These are phyloP conservation scores for Colletotrichum cereale DNA, from an alignment of 2,329 filamentous ascomycete genomes.

Conservation along the genomic window DNA sequence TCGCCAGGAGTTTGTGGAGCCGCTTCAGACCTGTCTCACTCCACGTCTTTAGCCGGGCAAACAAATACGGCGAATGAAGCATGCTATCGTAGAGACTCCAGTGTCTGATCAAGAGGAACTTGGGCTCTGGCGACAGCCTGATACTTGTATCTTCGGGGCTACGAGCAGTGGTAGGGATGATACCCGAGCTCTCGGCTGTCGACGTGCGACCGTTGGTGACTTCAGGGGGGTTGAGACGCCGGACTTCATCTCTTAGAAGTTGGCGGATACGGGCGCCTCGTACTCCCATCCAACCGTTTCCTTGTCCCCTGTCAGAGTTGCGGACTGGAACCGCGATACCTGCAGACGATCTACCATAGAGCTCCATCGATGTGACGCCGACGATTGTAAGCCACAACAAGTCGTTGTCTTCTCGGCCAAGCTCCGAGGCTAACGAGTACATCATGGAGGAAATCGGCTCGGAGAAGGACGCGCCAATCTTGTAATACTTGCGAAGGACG, in stretches of 20 bases:
- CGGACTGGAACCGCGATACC: constrained; percentile 76
- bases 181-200: constrained; percentile 77
- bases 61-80: constrained; percentile 96
- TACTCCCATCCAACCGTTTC: constrained; percentile 83
- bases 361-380: constrained; percentile 91
- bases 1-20: constrained; percentile 92
- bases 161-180: constrained; percentile 88
- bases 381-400: constrained; percentile 95
- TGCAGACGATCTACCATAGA: constrained; percentile 88
- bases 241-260: constrained; percentile 91
- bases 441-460: constrained; percentile 95
- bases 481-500: constrained; percentile 85
- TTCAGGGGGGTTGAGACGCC: constrained; percentile 87
- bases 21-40: constrained; percentile 89
- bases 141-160: constrained; percentile 94
- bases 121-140: constrained; percentile 90
- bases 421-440: constrained; percentile 93
- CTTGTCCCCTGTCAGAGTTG: constrained; percentile 66
- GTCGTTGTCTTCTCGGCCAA: constrained; percentile 97
- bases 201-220: constrained; percentile 71
- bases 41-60: constrained; percentile 93
- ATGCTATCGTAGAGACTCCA: constrained; percentile 99
- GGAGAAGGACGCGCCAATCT: constrained; percentile 88
- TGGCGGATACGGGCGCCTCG: constrained; percentile 87
- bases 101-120: constrained; percentile 91